Conservation (phyloP, 768 basidiomycete genomes). For the Austroboletus eburneus region DNA sequence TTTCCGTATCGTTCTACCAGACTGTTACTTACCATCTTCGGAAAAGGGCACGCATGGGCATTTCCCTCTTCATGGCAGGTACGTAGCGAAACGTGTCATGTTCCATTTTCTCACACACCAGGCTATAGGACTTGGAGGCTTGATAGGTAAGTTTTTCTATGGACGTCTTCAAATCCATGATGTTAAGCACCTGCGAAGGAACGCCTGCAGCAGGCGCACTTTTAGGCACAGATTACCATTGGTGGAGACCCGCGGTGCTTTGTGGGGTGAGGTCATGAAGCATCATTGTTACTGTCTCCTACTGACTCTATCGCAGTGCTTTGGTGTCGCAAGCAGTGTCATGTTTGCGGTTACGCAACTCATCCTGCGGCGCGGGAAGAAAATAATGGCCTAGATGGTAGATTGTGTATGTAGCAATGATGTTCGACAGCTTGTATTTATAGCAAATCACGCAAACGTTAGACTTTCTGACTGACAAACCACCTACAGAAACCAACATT, state of each 20-base stretch:
- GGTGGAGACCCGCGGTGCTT: slow-evolving; percentile 56
- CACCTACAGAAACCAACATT: too few relatives aligned
- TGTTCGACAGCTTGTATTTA: not conserved
- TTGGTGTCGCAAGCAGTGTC: slow-evolving; percentile 14
- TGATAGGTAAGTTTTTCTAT: slow-evolving; percentile 14
- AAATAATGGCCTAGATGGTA: not conserved
- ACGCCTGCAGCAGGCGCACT: slow-evolving; percentile 55
- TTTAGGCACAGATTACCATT: slow-evolving; percentile 45
- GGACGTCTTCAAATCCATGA: slow-evolving; percentile 7
- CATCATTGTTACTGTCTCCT: not conserved
- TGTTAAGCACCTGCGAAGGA: slow-evolving; percentile 32
- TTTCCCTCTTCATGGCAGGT: slow-evolving; percentile 48
- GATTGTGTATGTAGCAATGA: slow-evolving; percentile 1
- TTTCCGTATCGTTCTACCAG: not conserved
- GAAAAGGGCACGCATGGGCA: slow-evolving; percentile 41
- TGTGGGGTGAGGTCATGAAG: slow-evolving; percentile 34
- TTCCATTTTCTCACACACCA: not conserved
- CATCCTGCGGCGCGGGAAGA: slow-evolving; percentile 1
- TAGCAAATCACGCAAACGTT: not conserved
- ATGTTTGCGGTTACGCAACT: slow-evolving; percentile 13
- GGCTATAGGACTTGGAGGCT: slow-evolving; percentile 21
- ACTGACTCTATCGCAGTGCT: slow-evolving; percentile 11
- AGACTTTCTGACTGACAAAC: too few relatives aligned
- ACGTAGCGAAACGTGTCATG: slow-evolving; percentile 5
- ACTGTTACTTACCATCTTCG: not conserved